Base-by-base conservation (phyloP, 2,329 filamentous ascomycete species). In the Botrytis cinerea region DNA sequence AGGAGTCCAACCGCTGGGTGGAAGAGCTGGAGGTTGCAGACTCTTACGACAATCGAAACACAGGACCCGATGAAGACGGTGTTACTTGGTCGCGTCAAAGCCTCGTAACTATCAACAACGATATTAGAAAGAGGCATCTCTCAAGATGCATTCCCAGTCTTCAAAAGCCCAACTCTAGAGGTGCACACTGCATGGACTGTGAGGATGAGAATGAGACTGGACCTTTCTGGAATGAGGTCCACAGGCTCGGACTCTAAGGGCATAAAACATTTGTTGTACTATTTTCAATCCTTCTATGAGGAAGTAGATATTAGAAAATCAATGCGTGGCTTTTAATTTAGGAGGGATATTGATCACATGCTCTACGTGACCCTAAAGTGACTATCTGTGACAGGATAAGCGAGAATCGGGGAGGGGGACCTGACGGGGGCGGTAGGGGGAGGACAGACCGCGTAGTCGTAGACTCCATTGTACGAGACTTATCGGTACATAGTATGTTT, bases 401-500 rank as follows among this genome's bases (percentile, higher is more conserved):
- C 48, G 25, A 54, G 48, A 16, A n/a, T 16, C 2, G 4, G 25
- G 48, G 4, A n/a, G 48, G n/a, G 35, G 35, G 4, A 35, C 5
- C 3, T 5, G 35, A 35, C 35, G 4, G 35, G 35, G 5, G 35
- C 35, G 35, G 25, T 0, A 43, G 40, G 14, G 46, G 1, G 25
- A 12, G 12, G 5, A n/a, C 0, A 16, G 5, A 16, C 2, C 2
- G 25, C 25, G 4, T 4, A 14, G 48, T 38, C 8, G 14, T 4
- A 6, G 10, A 54, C 2, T n/a, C 16, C 5, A n/a, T 7, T 14
- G 48, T n/a, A 51, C 12, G 12, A 14, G 7, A 54, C 1, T 54
- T 54, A 5, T n/a, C 12, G 48, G 48, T n/a, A n/a, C 0, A n/a
- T 0, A 16, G 5, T n/a, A 51, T 0, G 1, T n/a, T n/a, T 0